A percentile compares a stretch with the other conserved stretches of the same genome.
These are phyloP conservation scores for Bretschneidera sinensis DNA, from an alignment of 345 rosid species.

Conservation along the genomic window DNA sequence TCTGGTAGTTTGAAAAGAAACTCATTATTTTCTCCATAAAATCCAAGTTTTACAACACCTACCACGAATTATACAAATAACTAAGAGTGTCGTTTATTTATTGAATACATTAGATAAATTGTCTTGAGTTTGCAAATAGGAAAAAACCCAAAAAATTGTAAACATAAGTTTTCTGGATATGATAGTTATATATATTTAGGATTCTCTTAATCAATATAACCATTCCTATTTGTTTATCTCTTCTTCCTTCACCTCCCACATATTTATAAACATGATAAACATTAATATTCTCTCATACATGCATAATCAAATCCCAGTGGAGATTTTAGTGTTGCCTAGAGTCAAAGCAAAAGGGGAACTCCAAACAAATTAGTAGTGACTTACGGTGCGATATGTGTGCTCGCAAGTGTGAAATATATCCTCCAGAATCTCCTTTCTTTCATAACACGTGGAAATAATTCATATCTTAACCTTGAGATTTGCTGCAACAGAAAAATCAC, in stretches of 20 bases:
- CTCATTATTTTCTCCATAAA: not conserved
- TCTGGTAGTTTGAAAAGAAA: not conserved
- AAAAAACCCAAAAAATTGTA: no score
- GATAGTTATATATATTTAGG: not conserved
- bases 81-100: no score
- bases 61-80: not conserved
- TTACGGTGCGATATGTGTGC: constrained; percentile 87
- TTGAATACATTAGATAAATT: no score
- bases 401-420: constrained; percentile 85
- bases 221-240: not conserved
- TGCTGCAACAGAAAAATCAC: constrained; percentile 41
- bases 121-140: no score
- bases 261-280: not conserved
- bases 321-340: not conserved
- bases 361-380: constrained; percentile 19
- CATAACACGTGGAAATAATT: constrained; percentile 87
- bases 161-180: no score
- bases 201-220: no score
- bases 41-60: not conserved
- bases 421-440: constrained; percentile 92
- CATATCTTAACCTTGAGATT: constrained; percentile 78
- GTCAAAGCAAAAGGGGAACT: constrained; percentile 1
- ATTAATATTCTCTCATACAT: not conserved
- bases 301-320: not conserved
- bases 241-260: not conserved